Evolutionary conservation across 2,329 filamentous ascomycete species (phyloP), one percentile per base, ranked within the genome.

Genomic region (Colletotrichum sp.): DNA sequence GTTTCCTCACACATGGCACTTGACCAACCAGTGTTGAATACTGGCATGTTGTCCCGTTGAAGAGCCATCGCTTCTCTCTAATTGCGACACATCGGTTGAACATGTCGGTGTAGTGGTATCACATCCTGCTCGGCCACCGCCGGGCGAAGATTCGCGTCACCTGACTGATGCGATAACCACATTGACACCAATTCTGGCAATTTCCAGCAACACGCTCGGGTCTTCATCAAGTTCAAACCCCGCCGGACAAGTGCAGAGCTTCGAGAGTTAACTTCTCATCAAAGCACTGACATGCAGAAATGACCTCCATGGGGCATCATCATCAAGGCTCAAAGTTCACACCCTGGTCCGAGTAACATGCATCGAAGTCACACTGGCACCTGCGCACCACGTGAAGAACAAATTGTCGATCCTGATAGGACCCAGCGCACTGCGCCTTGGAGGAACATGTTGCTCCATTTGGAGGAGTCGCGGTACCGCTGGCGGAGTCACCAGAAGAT

Each of bases 321-420:
- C 57, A 55, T 64, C 64, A 30, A 36, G 44, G 32, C 28, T 32
- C 60, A 60, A 8, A 60, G 62, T 39, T 62, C 24, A 55, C 22
- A 18, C 28, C n/a, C 52, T 22, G 52, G 68, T 52, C 55, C 26
- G 18, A 48, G 62, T 48, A 48, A 36, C 28, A 57, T 44, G 16
- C 39, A 62, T n/a, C 30, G 8, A 22, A 24, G 68, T 36, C 34
- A 48, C 52, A 72, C 36, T 52, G 68, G 62, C 34, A 48, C 62
- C 52, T 62, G 39, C 52, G 52, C 48, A 55, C 44, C 60, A 67
- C 72, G 72, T 67, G 72, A 67, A 60, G 34, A 24, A 66, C 48
- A 16, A 34, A 68, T 36, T 48, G 72, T 34, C 30, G 72, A 75
- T 72, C 72, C 16, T 66, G 68, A 67, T 72, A 32, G 24, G 44